Conservation (phyloP, 2,329 filamentous ascomycete genomes). For the Colletotrichum sp. region DNA sequence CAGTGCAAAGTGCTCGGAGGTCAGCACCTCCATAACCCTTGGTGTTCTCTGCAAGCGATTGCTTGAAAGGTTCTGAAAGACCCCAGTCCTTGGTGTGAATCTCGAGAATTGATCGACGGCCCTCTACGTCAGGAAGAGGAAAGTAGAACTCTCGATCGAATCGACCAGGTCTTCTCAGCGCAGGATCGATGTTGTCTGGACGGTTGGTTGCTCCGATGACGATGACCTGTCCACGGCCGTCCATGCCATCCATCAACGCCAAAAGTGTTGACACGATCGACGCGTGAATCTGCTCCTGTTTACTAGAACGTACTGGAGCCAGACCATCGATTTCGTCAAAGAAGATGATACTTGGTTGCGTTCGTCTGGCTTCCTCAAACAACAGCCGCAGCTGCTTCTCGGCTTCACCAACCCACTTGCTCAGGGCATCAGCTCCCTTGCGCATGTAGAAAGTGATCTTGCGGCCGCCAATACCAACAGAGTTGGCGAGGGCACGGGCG, state of each 20-base stretch:
- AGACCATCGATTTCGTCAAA: slow-evolving; percentile 99
- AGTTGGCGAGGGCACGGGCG: slow-evolving; percentile 89
- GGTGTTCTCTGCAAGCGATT: slow-evolving; percentile 82
- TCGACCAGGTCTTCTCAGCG: slow-evolving; percentile 88
- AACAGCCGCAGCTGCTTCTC: slow-evolving; percentile 92
- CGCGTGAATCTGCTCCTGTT: slow-evolving; percentile 98
- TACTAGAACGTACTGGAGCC: slow-evolving; percentile 93
- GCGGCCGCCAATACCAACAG: slow-evolving; percentile 83
- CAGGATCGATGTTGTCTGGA: slow-evolving; percentile 94
- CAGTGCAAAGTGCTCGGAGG: slow-evolving; percentile 90
- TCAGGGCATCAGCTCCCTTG: slow-evolving; percentile 95
- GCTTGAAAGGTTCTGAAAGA: slow-evolving; percentile 78
- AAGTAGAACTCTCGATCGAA: slow-evolving; percentile 99
- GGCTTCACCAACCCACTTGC: slow-evolving; percentile 98
- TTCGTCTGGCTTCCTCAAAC: slow-evolving; percentile 95
- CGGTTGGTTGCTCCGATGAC: slow-evolving; percentile 99
- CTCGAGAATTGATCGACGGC: slow-evolving; percentile 84
- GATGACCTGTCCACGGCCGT: slow-evolving; percentile 96
- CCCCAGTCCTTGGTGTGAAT: slow-evolving; percentile 97
- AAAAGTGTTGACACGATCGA: slow-evolving; percentile 96
- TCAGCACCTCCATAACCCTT: slow-evolving; percentile 98
- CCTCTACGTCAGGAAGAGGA: slow-evolving; percentile 82
- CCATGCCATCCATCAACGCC: slow-evolving; percentile 97
- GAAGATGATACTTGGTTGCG: slow-evolving; percentile 98
- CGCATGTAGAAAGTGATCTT: slow-evolving; percentile 99